Evolutionary conservation across 768 basidiomycete species (phyloP).

Genomic region (Phaeotremella fagi): DNA sequence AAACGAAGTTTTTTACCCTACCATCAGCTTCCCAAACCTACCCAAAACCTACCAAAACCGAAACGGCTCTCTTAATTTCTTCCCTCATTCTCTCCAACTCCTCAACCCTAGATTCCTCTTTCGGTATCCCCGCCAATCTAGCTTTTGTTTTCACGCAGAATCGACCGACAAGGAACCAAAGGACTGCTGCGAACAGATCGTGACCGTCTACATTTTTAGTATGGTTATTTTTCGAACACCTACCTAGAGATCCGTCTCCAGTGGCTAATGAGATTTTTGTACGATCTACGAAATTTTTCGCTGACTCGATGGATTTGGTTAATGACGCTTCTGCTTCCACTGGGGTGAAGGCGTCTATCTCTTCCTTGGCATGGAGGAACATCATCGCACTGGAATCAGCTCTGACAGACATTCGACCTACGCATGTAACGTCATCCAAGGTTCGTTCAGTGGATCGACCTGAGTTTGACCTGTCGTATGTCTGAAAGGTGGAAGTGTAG

Average conservation of each 20-base stretch:
- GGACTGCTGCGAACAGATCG: conserved; percentile 4
- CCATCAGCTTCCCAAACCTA: background rate
- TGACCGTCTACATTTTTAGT: conserved; percentile 4
- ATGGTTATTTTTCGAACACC: background rate
- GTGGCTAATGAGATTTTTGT: conserved; percentile 10
- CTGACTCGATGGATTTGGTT: conserved; percentile 1
- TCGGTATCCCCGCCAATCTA: background rate
- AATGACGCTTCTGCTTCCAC: conserved; percentile 2
- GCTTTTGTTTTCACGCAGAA: background rate
- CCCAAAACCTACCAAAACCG: conserved; percentile 4
- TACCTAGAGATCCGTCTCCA: conserved; percentile 14
- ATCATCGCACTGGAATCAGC: conserved; percentile 7
- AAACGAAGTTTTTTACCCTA: conserved; percentile 4
- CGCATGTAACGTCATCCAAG: conserved; percentile 20
- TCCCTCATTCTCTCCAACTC: conserved; percentile 4
- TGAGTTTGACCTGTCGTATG: background rate
- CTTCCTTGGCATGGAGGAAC: conserved; percentile 19
- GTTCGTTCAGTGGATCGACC: conserved; percentile 9
- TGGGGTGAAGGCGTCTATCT: conserved; percentile 8
- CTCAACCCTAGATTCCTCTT: background rate
- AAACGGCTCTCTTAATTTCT: conserved; percentile 3
- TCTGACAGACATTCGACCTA: background rate
- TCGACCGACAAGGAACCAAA: conserved; percentile 6
- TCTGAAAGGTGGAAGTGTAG: background rate
- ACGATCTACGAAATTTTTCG: conserved; percentile 13